Evolutionary conservation across 179 eudicot genomes (phyloP), one percentile per base, ranked within the genome.

Genomic region (Silene noctiflora): DNA sequence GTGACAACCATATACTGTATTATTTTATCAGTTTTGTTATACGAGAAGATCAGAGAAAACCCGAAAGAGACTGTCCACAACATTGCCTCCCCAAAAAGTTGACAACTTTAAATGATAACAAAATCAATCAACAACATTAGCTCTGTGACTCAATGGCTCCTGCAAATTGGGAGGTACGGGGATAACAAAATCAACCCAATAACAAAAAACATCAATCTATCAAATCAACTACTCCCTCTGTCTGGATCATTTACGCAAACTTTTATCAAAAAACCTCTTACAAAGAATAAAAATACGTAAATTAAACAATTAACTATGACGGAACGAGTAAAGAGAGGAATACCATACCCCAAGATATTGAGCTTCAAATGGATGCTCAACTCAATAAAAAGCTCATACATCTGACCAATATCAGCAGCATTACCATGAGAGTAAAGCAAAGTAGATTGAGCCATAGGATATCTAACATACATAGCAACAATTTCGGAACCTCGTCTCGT

Each of bases 381-480:
- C 84, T 94, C 97, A 61, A 92, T 67, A 63, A 94, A 92, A 44
- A 94, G 96, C 85, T 92, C 98, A 76, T 94, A 92, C 97, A 94
- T 92, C 91, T 94, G 97, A 3, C 97, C 98, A 66, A 94, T 83
- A 86, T 94, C 98, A 67, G 98, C 96, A 14, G 96, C 98, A 80
- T 94, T 94, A 1, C 98, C 98, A 80, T 94, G 98, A 29, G 97
- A 92, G 71, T 94, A 94, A 14, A 92, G 88, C 77, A 94, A 69
- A 21, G 98, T 94, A 13, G 91, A 77, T 27, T 83, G 77, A 19
- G 98, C 96, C 97, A 92, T 92, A 11, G 98, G 97, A 76, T 92
- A 87, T 69, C 98, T 75, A 16, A 89, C 91, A 70, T 94, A 90
- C 70, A 92, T 81, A 6, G 87, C 97, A 5, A 94, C 96, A 22